phyloP scores from a whole-genome alignment of 2,329 filamentous ascomycete species.

The Ophiobolus disseminans region DNA sequence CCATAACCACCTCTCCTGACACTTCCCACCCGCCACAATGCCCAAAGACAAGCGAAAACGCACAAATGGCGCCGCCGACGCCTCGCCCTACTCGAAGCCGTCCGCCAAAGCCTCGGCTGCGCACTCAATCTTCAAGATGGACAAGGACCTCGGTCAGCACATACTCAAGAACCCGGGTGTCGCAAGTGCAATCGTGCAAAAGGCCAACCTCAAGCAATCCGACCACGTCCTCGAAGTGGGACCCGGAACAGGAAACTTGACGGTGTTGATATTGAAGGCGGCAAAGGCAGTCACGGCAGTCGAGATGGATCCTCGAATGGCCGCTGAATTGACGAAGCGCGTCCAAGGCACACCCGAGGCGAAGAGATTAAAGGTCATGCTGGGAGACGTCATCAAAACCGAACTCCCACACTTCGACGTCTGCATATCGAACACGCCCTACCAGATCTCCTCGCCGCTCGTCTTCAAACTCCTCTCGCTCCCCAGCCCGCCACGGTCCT shows the following conservation, averaged over 20 bases:
- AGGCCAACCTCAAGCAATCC: conserved; percentile 88
- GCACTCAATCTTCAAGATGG: conserved; percentile 97
- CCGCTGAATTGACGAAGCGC: conserved; percentile 90
- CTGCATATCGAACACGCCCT: conserved; percentile 80
- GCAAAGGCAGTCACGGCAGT: conserved; percentile 85
- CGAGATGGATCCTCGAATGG: conserved; percentile 96
- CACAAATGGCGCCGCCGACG: conserved; percentile 40
- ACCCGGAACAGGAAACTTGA: conserved; percentile 87
- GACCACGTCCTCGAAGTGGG: conserved; percentile 90
- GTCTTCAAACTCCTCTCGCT: conserved; percentile 89
- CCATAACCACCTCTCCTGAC: conserved; percentile 6
- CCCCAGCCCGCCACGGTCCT: conserved; percentile 79
- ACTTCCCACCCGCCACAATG: conserved; percentile 44
- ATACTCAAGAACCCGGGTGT: conserved; percentile 93
- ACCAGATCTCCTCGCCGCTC: conserved; percentile 85
- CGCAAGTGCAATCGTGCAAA: conserved; percentile 80
- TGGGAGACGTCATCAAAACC: conserved; percentile 92
- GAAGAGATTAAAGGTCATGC: conserved; percentile 82
- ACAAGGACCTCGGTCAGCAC: conserved; percentile 87
- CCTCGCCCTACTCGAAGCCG: conserved; percentile 55
- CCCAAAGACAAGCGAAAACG: conserved; percentile 54
- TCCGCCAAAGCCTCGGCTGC: conserved; percentile 58
- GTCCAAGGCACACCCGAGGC: conserved; percentile 83
- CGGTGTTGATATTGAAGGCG: conserved; percentile 85
- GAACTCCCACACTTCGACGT: conserved; percentile 78